phyloP scores from a whole-genome alignment of 176 grass and related monocot genomes.

The Tillandsia leiboldiana region DNA sequence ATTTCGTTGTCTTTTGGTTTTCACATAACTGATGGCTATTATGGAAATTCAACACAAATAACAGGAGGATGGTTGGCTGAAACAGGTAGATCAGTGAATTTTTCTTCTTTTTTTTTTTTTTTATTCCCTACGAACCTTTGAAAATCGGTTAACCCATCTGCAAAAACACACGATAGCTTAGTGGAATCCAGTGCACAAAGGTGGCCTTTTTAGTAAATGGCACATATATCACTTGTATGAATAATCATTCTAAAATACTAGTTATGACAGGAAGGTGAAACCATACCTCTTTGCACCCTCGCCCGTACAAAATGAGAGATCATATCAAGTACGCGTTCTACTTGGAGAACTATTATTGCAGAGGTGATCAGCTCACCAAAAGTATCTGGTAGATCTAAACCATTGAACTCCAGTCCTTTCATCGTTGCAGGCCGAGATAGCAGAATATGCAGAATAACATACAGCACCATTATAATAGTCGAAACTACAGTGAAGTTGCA shows the following conservation, averaged over 20 bases:
- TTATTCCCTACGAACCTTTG: no score
- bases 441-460: constrained; percentile 73
- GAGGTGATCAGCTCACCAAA: constrained; percentile 60
- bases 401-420: constrained; percentile 61
- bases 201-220: background rate
- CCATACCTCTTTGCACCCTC: constrained; percentile 64
- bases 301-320: constrained; percentile 67
- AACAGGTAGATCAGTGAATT: no score
- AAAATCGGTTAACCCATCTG: no score
- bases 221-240: background rate
- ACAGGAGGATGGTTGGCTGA: no score
- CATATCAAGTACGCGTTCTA: constrained; percentile 49
- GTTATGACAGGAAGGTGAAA: background rate
- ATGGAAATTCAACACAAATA: background rate
- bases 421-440: constrained; percentile 31
- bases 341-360: constrained; percentile 59
- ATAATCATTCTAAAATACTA: background rate
- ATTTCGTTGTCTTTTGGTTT: no score
- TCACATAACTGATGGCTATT: no score
- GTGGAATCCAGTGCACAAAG: no score
- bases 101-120: no score
- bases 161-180: no score
- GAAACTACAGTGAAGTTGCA: constrained; percentile 61
- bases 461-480: constrained; percentile 37
- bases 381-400: constrained; percentile 76